Base-by-base conservation (phyloP, 345 rosid genomes). In the Citrus trifoliata region DNA sequence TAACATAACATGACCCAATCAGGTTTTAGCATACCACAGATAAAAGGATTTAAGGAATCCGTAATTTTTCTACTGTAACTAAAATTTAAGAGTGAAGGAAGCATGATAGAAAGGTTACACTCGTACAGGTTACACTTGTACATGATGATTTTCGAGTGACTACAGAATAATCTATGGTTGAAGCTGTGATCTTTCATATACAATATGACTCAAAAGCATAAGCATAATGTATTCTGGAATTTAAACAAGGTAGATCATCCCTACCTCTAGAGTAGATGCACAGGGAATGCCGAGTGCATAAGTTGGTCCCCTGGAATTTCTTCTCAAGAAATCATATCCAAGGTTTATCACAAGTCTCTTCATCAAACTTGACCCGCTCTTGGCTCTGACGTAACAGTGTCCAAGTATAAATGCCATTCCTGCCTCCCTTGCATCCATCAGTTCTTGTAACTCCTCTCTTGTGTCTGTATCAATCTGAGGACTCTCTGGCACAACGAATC, bases 321-420 rank as follows among this genome's bases (percentile, higher is more conserved):
- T 90, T 80, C 98, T 86, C 79, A 96, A 76, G 81, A 96, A 94
- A 81, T 93, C 99, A 38, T 96, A 96, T 27, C 95, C 98, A 38
- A 87, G 86, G 83, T 96, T 91, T 21, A 96, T 89, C 71, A 92
- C 93, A 12, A 96, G 60, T 83, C 79, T 94, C 91, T 96, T 96
- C 80, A 94, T 56, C 83, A 89, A 77, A 82, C 95, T 89, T n/a
- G 99, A 96, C 24, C 98, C 99, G 27, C 87, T 84, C 80, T 94
- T 93, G 18, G 99, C 97, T 77, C 86, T 89, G 78, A 96, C 91
- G 35, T 96, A 91, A 0, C 91, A 88, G 71, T 96, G 98, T 19
- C 98, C 99, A 75, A 93, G 87, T 79, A 96, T 94, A 71, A 89
- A 93, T 16, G 98, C 97, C 90, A 96, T 86, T 55, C 99, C 99